phyloP scores from a whole-genome alignment of 2,329 filamentous ascomycete genomes.

The Pseudogymnoascus sp. region DNA sequence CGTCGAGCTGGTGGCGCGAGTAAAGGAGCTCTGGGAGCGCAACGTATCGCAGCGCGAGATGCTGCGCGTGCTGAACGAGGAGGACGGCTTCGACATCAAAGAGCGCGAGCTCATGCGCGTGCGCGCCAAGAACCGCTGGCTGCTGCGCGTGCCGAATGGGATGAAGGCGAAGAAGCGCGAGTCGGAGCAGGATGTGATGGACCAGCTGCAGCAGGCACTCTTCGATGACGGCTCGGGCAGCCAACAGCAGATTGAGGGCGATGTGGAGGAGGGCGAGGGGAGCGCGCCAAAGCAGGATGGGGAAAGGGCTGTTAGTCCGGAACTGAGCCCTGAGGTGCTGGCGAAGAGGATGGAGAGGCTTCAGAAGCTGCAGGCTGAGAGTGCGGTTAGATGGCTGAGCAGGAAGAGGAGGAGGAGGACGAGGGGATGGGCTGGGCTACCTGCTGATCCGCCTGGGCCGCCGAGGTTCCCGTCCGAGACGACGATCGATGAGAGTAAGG shows the following conservation, averaged over 20 bases:
- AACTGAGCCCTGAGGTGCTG: conserved; percentile 37
- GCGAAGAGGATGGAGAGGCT: conserved; percentile 46
- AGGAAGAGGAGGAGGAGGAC: conserved; percentile 61
- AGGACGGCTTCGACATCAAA: conserved; percentile 63
- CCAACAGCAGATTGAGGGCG: conserved; percentile 10
- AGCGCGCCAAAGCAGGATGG: conserved; percentile 14
- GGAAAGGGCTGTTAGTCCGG: conserved; percentile 23
- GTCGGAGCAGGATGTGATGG: conserved; percentile 27
- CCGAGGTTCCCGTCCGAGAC: conserved; percentile 76
- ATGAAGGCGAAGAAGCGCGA: conserved; percentile 37
- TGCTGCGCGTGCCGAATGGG: conserved; percentile 53
- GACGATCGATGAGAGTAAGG: conserved; percentile 69
- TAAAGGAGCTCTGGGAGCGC: conserved; percentile 69
- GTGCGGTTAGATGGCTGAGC: conserved; percentile 51
- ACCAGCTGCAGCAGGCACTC: conserved; percentile 27
- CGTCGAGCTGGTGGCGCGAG: conserved; percentile 53
- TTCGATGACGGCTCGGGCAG: conserved; percentile 24
- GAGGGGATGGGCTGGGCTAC: conserved; percentile 57
- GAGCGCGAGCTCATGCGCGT: conserved; percentile 62
- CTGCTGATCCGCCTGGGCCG: conserved; percentile 57
- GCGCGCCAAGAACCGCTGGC: conserved; percentile 58
- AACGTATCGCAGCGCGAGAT: conserved; percentile 68
- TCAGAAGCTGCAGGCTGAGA: conserved; percentile 47
- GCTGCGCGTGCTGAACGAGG: conserved; percentile 57
- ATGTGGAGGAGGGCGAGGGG: conserved; percentile 22